A percentile compares a stretch with the other conserved stretches of the same genome.
Evolutionary conservation across 1,284 basidiomycete species (phyloP).

Genomic region (Rhodotorula glutinis): DNA sequence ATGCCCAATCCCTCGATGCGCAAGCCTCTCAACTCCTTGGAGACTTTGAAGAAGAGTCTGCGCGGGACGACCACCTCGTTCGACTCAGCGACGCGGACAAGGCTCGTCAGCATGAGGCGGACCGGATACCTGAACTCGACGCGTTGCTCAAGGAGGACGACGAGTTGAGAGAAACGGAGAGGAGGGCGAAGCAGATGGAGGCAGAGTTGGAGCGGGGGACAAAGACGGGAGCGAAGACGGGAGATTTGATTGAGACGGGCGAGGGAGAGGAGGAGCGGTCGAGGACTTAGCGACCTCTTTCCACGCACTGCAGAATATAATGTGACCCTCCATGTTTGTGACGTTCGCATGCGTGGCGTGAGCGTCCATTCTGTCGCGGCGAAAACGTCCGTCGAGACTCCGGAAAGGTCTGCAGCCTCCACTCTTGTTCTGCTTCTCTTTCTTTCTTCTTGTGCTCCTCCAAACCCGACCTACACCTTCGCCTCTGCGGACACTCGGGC

Average conservation of each 20-base stretch:
- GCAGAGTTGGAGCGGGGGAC: slow-evolving; percentile 50
- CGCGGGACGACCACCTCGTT: slow-evolving; percentile 5
- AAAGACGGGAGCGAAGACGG: slow-evolving; percentile 49
- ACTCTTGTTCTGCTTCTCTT: not conserved
- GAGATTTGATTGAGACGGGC: slow-evolving; percentile 52
- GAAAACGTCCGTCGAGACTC: no score
- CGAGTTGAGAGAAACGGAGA: slow-evolving; percentile 51
- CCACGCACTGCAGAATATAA: no score
- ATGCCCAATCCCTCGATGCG: slow-evolving; percentile 5
- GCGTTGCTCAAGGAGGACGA: slow-evolving; percentile 50
- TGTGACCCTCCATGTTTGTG: no score
- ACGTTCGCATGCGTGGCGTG: no score
- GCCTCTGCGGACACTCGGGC: not conserved
- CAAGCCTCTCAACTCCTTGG: slow-evolving; percentile 16
- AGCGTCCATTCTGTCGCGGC: no score
- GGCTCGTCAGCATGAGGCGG: slow-evolving; percentile 19
- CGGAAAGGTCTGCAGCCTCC: no score
- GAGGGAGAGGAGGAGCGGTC: slow-evolving; percentile 17
- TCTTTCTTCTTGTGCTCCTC: no score
- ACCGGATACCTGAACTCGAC: slow-evolving; percentile 18
- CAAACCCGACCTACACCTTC: not conserved
- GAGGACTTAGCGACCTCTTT: not conserved
- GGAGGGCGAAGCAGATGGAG: slow-evolving; percentile 56
- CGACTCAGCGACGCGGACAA: slow-evolving; percentile 12
- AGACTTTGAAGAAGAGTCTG: not conserved